A percentile compares a stretch with the other conserved stretches of the same genome.
These are phyloP conservation scores for Phytophthora pisi DNA, from an alignment of 352 stramenopile species.

Conservation along the genomic window DNA sequence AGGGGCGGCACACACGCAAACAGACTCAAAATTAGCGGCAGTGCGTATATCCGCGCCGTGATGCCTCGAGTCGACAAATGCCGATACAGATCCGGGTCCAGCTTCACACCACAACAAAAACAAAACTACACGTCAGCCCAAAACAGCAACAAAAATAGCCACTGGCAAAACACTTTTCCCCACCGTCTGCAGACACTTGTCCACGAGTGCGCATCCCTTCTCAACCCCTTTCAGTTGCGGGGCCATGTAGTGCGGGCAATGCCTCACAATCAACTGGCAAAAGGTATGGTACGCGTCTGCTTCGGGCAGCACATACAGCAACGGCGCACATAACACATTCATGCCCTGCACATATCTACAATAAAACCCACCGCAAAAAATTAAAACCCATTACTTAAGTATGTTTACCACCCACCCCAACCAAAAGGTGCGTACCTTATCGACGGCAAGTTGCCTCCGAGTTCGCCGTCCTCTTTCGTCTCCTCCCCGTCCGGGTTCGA, in stretches of 20 bases:
- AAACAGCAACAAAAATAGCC: too few relatives aligned
- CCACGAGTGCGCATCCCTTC: conserved; percentile 79
- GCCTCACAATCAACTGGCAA: conserved; percentile 81
- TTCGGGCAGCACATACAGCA: conserved; percentile 94
- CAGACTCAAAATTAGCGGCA: conserved; percentile 89
- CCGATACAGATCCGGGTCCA: conserved; percentile 83
- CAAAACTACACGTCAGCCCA: not conserved
- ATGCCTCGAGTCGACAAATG: conserved; percentile 81
- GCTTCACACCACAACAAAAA: conserved; percentile 31
- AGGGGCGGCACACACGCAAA: conserved; percentile 91
- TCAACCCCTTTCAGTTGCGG: conserved; percentile 86
- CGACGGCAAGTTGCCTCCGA: conserved; percentile 43
- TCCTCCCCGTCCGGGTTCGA: conserved; percentile 30
- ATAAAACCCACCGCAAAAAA: conserved; percentile 1
- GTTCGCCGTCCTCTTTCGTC: conserved; percentile 26
- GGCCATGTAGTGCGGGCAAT: conserved; percentile 92
- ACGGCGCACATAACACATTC: conserved; percentile 89
- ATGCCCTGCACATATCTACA: conserved; percentile 92
- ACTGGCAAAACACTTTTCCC: not conserved
- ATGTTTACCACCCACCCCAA: not conserved
- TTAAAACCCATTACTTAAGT: not conserved
- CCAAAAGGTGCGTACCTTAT: conserved; percentile 38
- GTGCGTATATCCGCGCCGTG: conserved; percentile 85
- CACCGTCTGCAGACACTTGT: conserved; percentile 82
- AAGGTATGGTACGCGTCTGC: conserved; percentile 92